A percentile compares a stretch with the other conserved stretches of the same genome.
Conservation (phyloP, 768 basidiomycete genomes). For the Amylocystis lapponica region DNA sequence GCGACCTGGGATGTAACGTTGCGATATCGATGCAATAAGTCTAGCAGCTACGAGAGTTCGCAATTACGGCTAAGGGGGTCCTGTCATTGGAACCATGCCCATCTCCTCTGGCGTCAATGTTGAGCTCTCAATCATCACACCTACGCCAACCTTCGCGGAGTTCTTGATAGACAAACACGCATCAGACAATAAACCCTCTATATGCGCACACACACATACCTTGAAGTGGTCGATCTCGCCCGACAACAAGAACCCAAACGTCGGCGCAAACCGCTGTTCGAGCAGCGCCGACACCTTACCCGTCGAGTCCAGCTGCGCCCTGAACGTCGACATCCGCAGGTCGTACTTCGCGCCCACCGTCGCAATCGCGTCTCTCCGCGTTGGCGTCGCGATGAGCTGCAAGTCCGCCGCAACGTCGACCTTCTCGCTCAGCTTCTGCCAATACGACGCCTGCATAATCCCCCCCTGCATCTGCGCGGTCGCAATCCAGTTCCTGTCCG, state of each 20-base stretch:
- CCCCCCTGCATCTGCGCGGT: slow-evolving; percentile 86
- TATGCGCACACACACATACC: slow-evolving; percentile 42
- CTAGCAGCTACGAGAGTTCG: neutral
- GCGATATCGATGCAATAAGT: neutral
- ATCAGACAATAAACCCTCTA: too few species aligned
- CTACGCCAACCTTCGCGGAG: slow-evolving; percentile 89
- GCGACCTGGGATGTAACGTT: neutral
- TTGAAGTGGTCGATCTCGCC: slow-evolving; percentile 99
- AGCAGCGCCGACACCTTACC: slow-evolving; percentile 94
- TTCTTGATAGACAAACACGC: slow-evolving; percentile 45
- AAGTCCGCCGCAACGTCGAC: slow-evolving; percentile 97
- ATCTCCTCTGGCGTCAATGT: slow-evolving; percentile 80
- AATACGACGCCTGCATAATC: slow-evolving; percentile 87
- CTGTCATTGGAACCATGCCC: slow-evolving; percentile 32
- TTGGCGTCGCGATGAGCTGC: slow-evolving; percentile 71
- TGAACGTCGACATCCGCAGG: slow-evolving; percentile 87
- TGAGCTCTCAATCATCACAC: slow-evolving; percentile 95
- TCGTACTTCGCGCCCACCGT: slow-evolving; percentile 97
- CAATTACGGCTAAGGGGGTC: slow-evolving; percentile 8
- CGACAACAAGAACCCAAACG: slow-evolving; percentile 89
- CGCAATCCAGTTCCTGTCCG: slow-evolving; percentile 83
- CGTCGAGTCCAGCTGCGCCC: slow-evolving; percentile 90
- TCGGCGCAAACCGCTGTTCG: slow-evolving; percentile 93
- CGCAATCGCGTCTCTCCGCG: slow-evolving; percentile 84
- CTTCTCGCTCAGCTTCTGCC: slow-evolving; percentile 93